phyloP scores from a whole-genome alignment of 1,284 basidiomycete genomes.

The Xerocomus amazonicus region DNA sequence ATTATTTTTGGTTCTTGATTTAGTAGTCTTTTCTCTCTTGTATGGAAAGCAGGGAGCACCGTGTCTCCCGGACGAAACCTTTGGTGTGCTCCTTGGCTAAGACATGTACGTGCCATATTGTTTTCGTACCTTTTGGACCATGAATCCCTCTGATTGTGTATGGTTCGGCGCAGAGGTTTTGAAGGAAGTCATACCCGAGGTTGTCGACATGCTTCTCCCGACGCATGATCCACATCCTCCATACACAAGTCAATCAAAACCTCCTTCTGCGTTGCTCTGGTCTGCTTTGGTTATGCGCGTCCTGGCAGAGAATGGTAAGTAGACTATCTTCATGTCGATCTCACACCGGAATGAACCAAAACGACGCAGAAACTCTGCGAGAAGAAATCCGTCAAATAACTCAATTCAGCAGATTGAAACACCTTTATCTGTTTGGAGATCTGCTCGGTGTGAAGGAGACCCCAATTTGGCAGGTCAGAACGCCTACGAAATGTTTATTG shows the following conservation, averaged over 20 bases:
- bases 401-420: slow-evolving; percentile 8
- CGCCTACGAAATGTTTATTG: slow-evolving; percentile 8
- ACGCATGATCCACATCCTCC: neutral
- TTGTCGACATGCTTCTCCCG: slow-evolving; percentile 12
- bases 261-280: slow-evolving; percentile 8
- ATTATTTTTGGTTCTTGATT: too few species aligned
- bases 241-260: slow-evolving; percentile 3
- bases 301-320: slow-evolving; percentile 5
- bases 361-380: slow-evolving; percentile 8
- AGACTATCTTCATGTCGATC: neutral
- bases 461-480: slow-evolving; percentile 11
- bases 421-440: slow-evolving; percentile 13
- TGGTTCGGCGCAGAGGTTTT: slow-evolving; percentile 13
- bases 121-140: neutral
- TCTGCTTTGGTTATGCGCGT: slow-evolving; percentile 14
- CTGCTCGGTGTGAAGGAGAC: slow-evolving; percentile 9
- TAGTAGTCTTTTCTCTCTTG: too few species aligned
- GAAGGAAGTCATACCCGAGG: slow-evolving; percentile 6
- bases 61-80: too few species aligned
- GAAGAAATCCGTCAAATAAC: slow-evolving; percentile 6
- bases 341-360: neutral
- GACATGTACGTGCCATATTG: slow-evolving; percentile 5
- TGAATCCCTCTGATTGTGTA: neutral
- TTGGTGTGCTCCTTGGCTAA: slow-evolving; percentile 14
- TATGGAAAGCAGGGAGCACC: too few species aligned